These are phyloP conservation scores for Huntiella savannae DNA, from an alignment of 2,329 filamentous ascomycete species.

Conservation along the genomic window DNA sequence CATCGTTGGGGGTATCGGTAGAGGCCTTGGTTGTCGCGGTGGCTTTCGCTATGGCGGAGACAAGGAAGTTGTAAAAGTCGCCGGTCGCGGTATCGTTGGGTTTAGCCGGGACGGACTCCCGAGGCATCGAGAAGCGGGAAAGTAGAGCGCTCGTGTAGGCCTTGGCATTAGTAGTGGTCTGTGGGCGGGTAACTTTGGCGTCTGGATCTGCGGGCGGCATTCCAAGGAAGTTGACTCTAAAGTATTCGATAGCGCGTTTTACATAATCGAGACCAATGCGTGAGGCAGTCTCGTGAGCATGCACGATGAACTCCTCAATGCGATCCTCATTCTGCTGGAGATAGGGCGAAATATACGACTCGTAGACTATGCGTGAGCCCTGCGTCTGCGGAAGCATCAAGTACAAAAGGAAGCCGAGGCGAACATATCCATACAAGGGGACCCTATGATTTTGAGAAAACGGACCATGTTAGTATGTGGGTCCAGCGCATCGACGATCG, in stretches of 20 bases:
- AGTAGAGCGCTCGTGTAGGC: conserved; percentile 67
- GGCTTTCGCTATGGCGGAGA: conserved; percentile 39
- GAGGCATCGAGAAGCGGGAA: conserved; percentile 68
- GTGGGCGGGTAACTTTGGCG: conserved; percentile 20
- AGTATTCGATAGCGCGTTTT: conserved; percentile 47
- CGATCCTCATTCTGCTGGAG: conserved; percentile 67
- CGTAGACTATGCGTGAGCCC: conserved; percentile 72
- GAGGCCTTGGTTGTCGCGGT: conserved; percentile 16
- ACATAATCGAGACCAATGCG: conserved; percentile 59
- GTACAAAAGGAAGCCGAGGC: conserved; percentile 73
- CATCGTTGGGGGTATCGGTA: conserved; percentile 12
- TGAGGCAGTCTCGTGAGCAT: conserved; percentile 59
- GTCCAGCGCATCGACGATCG: background rate
- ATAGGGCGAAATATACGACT: conserved; percentile 71
- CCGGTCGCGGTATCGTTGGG: conserved; percentile 24
- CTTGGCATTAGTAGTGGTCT: conserved; percentile 26
- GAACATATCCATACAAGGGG: conserved; percentile 85
- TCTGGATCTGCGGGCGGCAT: conserved; percentile 37
- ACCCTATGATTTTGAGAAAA: conserved; percentile 32
- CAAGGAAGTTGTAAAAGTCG: conserved; percentile 63
- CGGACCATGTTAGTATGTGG: background rate
- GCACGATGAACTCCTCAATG: conserved; percentile 79
- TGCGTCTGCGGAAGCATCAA: conserved; percentile 96
- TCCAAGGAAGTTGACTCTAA: conserved; percentile 64
- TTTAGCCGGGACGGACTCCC: conserved; percentile 23